Evolutionary conservation across 139 green algal genomes (phyloP).

Genomic region (Haematococcus sp.): DNA sequence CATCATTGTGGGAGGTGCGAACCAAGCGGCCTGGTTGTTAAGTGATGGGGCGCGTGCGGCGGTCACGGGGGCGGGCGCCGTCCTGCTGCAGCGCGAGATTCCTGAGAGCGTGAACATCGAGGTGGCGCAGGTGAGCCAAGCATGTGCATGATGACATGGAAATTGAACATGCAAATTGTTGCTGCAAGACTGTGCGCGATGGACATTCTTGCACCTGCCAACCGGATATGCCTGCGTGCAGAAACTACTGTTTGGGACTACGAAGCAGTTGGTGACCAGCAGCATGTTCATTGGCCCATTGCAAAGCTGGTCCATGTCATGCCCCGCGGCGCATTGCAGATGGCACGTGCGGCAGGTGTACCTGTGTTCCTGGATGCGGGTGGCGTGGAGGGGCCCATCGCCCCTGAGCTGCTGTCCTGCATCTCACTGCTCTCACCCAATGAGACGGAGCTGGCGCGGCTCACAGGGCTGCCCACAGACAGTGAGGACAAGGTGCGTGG

Average conservation of each 20-base stretch:
- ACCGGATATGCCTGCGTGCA: too few species aligned
- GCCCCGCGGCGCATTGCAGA: conserved; percentile 18
- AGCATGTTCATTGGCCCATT: too few species aligned
- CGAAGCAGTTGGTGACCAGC: too few species aligned
- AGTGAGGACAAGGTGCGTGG: conserved; percentile 36
- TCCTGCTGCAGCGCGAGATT: conserved; percentile 88
- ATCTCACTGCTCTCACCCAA: conserved; percentile 82
- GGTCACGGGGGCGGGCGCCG: conserved; percentile 42
- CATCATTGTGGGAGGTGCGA: conserved; percentile 81
- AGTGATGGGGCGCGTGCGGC: not conserved
- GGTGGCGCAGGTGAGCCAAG: conserved; percentile 48
- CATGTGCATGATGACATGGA: not conserved
- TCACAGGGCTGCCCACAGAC: conserved; percentile 65
- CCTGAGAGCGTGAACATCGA: conserved; percentile 76
- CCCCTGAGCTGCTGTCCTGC: conserved; percentile 56
- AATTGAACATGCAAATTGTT: not conserved
- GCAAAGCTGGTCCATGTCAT: too few species aligned
- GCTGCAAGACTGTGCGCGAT: too few species aligned
- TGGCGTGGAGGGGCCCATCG: conserved; percentile 67
- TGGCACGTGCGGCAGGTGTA: conserved; percentile 59
- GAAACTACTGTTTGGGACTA: too few species aligned
- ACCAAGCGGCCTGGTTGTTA: conserved; percentile 32
- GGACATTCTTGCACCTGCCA: too few species aligned
- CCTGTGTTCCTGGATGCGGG: conserved; percentile 85
- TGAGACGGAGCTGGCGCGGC: conserved; percentile 81